A percentile compares a stretch with the other conserved stretches of the same genome.
These are phyloP conservation scores for Amaranthus tricolor DNA, from an alignment of 179 eudicot genomes.

Conservation along the genomic window DNA sequence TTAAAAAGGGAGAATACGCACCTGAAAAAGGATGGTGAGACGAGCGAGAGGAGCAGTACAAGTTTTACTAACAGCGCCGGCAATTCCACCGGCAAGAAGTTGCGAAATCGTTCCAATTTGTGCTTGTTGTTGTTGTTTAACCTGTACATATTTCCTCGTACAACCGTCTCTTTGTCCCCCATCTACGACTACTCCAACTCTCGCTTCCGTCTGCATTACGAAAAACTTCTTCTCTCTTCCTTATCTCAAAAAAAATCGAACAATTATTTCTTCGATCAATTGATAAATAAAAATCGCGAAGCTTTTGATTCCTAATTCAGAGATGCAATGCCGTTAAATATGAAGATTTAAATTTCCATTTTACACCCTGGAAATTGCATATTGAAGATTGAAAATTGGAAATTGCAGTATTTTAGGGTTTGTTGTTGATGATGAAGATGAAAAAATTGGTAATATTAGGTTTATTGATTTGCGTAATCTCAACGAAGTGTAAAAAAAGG, in stretches of 20 bases:
- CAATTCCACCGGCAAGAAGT: slow-evolving; percentile 72
- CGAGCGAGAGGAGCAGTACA: slow-evolving; percentile 82
- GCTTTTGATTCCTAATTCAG: no score
- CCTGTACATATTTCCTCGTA: slow-evolving; percentile 44
- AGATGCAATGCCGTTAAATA: no score
- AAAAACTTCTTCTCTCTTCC: slow-evolving; percentile 10
- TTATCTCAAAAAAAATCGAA: not conserved
- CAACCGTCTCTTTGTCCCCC: slow-evolving; percentile 56
- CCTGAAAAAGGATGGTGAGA: slow-evolving; percentile 76
- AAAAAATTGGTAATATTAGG: not conserved
- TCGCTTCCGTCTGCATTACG: slow-evolving; percentile 77
- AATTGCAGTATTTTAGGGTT: slow-evolving; percentile 16
- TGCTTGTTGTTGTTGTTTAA: slow-evolving; percentile 43
- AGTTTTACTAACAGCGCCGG: slow-evolving; percentile 78
- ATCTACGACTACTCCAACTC: slow-evolving; percentile 67
- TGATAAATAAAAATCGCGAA: not conserved
- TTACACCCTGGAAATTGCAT: slow-evolving; percentile 6
- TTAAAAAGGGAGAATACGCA: not conserved
- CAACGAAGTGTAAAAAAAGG: slow-evolving; percentile 20
- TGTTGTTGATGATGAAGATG: not conserved
- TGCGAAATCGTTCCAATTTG: slow-evolving; percentile 62
- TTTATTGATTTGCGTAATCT: slow-evolving; percentile 23
- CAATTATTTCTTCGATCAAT: not conserved
- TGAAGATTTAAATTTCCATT: not conserved
- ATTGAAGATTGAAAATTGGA: not conserved